phyloP scores from a whole-genome alignment of 2,329 filamentous ascomycete genomes.

The Phialophora expanda region DNA sequence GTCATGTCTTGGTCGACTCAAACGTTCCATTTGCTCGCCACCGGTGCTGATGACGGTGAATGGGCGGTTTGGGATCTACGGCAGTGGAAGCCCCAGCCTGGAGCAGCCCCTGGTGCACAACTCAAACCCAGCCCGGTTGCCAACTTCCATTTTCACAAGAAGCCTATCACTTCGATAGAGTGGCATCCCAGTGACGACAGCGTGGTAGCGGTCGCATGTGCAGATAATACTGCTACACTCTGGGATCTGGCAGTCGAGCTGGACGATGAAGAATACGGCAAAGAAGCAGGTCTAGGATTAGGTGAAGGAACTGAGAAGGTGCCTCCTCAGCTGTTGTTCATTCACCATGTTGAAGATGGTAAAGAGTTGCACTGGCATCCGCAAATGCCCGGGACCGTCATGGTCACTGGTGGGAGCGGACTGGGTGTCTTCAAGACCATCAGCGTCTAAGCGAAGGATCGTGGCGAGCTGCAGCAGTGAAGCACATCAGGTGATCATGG shows the following conservation, averaged over 20 bases:
- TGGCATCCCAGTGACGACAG: conserved; percentile 98
- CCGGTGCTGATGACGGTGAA: conserved; percentile 88
- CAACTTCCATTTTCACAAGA: conserved; percentile 91
- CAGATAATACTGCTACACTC: conserved; percentile 89
- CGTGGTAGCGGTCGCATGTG: conserved; percentile 88
- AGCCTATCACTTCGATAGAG: conserved; percentile 93
- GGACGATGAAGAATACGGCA: conserved; percentile 89
- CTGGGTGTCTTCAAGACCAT: conserved; percentile 86
- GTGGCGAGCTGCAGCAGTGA: background rate
- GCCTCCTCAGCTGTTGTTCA: conserved; percentile 91
- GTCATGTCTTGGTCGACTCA: conserved; percentile 94
- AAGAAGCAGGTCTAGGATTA: conserved; percentile 68
- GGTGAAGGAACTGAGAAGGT: conserved; percentile 55
- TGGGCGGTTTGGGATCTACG: conserved; percentile 97
- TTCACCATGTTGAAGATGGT: conserved; percentile 92
- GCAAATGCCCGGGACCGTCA: conserved; percentile 86
- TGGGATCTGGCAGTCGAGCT: conserved; percentile 98
- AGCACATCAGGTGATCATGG: background rate
- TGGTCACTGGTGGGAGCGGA: conserved; percentile 85
- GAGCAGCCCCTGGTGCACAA: conserved; percentile 51
- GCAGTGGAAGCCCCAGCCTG: conserved; percentile 78
- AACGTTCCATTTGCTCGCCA: conserved; percentile 86
- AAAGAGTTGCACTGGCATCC: conserved; percentile 98
- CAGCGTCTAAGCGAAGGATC: conserved; percentile 63
- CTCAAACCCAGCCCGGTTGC: conserved; percentile 79